These are phyloP conservation scores for Ophioceras dolichostomum DNA, from an alignment of 2,329 filamentous ascomycete species.

Conservation along the genomic window DNA sequence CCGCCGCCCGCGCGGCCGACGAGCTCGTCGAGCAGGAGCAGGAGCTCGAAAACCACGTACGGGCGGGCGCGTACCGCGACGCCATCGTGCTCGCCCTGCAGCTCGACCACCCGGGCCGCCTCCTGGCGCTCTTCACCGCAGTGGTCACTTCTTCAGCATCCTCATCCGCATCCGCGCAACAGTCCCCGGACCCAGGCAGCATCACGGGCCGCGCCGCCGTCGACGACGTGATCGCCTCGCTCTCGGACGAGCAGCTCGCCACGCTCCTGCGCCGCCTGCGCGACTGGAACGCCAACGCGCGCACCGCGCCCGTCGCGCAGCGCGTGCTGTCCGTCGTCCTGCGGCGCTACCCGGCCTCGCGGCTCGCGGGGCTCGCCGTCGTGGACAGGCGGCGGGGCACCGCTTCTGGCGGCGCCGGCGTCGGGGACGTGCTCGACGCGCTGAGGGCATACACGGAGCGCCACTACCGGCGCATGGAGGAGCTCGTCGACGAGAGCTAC, in stretches of 20 bases:
- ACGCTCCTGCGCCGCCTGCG: constrained; percentile 67
- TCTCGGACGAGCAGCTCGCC: constrained; percentile 80
- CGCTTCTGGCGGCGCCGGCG: constrained; percentile 22
- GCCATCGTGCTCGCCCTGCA: constrained; percentile 86
- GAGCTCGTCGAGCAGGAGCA: constrained; percentile 85
- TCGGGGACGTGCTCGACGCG: constrained; percentile 80
- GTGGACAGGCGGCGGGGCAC: constrained; percentile 28
- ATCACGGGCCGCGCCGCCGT: constrained; percentile 57
- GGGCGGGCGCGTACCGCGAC: constrained; percentile 77
- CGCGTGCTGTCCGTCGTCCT: constrained; percentile 71
- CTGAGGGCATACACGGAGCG: constrained; percentile 83
- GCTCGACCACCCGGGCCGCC: constrained; percentile 82
- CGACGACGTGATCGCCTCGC: constrained; percentile 66
- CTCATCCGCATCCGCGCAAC: too few species aligned
- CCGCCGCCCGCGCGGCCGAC: constrained; percentile 60
- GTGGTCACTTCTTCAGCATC: too few species aligned
- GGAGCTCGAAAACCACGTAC: constrained; percentile 83
- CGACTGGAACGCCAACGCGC: constrained; percentile 96
- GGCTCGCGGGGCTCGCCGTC: constrained; percentile 59
- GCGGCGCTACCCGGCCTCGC: constrained; percentile 65
- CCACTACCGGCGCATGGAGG: constrained; percentile 82
- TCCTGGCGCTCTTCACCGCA: constrained; percentile 72
- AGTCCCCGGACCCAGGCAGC: constrained; percentile 48
- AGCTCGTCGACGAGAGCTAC: constrained; percentile 88
- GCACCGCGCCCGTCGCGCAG: constrained; percentile 76